Base-by-base conservation (phyloP, 768 basidiomycete genomes). In the Leucogyrophana mollusca region DNA sequence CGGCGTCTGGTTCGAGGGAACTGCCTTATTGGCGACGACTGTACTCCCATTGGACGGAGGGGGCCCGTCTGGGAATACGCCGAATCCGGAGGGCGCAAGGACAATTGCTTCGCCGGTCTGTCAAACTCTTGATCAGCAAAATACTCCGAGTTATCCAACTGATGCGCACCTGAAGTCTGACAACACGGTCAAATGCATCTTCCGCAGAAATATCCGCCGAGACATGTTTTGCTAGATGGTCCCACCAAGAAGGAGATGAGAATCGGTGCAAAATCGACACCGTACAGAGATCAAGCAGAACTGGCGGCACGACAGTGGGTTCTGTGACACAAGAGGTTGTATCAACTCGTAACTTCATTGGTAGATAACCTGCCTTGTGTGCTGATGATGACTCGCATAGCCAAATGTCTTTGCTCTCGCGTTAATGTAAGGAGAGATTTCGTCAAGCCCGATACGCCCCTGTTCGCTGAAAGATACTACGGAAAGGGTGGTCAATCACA, bases 221-320 rank as follows among this genome's bases (percentile, higher is more conserved):
- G 4, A 88, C 82, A 54, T 87, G 85, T 16, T 81, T 77, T 1
- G 75, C 69, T 1, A 89, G 57, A 52, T 88, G 84, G 0, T 80
- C 73, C 80, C 84, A 85, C 87, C 87, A 88, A 2, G 82, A 72
- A 0, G 83, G 83, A 0, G 87, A 88, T 0, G 85, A 85, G 59
- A 89, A 89, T 1, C 87, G 72, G 51, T 88, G 87, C 2, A 87
- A 52, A n/a, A 89, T 76, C 0, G 79, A 63, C 1, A 87, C 67
- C 1, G 78, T 78, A 44, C 85, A 87, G 1, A 88, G 69, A 48
- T 86, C 86, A 1, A 89, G 66, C 3, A 89, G 62, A 0, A 82
- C 78, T 0, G 83, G 73, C 3, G 86, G 85, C 1, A 88, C 77
- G 4, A 87, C 80, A 0, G 85, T 88, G 0, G 87, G 87, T 49